Evolutionary conservation across 208 protist genomes (phyloP).

Genomic region (Leishmania braziliensis): DNA sequence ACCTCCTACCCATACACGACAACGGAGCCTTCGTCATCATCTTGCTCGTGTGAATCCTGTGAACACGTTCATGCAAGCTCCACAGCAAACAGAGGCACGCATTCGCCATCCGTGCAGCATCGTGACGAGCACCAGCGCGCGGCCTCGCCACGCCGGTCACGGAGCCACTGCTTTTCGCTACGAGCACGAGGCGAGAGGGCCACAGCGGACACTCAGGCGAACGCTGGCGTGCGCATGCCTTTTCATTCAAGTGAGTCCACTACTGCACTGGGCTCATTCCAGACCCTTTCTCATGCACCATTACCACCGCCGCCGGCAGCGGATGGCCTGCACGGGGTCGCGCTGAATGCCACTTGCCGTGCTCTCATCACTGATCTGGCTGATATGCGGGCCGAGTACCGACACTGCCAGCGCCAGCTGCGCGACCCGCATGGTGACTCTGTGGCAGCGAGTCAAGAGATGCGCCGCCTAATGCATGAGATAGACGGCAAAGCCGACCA

Average conservation of each 20-base stretch:
- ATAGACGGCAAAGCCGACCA: constrained; percentile 74
- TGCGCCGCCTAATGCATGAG: constrained; percentile 58
- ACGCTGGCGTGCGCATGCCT: neutral
- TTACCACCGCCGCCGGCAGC: neutral
- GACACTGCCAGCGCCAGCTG: constrained; percentile 41
- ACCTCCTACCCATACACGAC: constrained; percentile 1
- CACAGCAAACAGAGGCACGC: neutral
- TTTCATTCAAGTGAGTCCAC: neutral
- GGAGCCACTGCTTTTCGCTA: neutral
- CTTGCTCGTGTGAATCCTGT: neutral
- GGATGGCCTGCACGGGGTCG: constrained; percentile 19
- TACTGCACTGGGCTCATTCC: neutral
- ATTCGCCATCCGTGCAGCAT: neutral
- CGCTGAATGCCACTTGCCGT: constrained; percentile 48
- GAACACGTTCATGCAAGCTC: neutral
- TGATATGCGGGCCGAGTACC: constrained; percentile 52
- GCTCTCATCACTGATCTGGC: constrained; percentile 62
- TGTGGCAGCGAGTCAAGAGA: constrained; percentile 61
- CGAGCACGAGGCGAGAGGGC: neutral
- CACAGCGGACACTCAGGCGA: neutral
- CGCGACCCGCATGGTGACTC: constrained; percentile 52
- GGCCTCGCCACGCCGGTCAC: neutral
- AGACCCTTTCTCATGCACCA: neutral
- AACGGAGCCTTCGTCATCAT: constrained; percentile 9
- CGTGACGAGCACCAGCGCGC: neutral